These are phyloP conservation scores for Cyberlindnera xishuangbannaensis DNA, from an alignment of 805 yeast species.

Conservation along the genomic window DNA sequence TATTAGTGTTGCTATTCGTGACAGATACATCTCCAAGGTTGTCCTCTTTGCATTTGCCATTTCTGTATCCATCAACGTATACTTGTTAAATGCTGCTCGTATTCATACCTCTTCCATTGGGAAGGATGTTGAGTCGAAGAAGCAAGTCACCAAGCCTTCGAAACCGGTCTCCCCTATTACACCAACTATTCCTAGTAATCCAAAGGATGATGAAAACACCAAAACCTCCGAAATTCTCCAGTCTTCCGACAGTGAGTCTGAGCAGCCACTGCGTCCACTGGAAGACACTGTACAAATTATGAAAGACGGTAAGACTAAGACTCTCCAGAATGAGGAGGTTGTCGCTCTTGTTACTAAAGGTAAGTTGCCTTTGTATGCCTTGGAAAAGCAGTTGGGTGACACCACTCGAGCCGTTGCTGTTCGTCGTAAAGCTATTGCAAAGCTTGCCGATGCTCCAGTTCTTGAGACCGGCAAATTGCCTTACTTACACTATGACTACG, in stretches of 20 bases:
- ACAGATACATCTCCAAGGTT: constrained; percentile 72
- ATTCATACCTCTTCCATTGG: constrained; percentile 41
- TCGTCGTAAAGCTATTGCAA: constrained; percentile 89
- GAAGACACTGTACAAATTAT: constrained; percentile 59
- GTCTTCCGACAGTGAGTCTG: constrained; percentile 32
- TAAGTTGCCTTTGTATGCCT: constrained; percentile 84
- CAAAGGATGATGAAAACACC: constrained; percentile 13
- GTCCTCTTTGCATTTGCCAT: constrained; percentile 66
- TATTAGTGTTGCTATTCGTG: constrained; percentile 67
- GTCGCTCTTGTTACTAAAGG: constrained; percentile 64
- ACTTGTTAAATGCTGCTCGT: constrained; percentile 81
- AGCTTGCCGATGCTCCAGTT: constrained; percentile 74
- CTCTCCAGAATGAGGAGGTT: constrained; percentile 69
- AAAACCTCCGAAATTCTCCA: constrained; percentile 24
- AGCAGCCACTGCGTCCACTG: constrained; percentile 39
- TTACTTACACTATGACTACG: constrained; percentile 78
- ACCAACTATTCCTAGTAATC: constrained; percentile 7
- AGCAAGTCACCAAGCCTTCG: constrained; percentile 26
- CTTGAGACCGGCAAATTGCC: constrained; percentile 72
- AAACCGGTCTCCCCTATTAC: constrained; percentile 32
- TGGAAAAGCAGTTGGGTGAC: constrained; percentile 87
- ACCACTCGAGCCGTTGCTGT: constrained; percentile 89
- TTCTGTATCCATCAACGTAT: constrained; percentile 76
- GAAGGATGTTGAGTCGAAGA: constrained; percentile 20
- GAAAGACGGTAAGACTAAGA: constrained; percentile 66